Conservation (phyloP, 2,329 filamentous ascomycete species). For the Teratosphaeria epicoccoides region DNA sequence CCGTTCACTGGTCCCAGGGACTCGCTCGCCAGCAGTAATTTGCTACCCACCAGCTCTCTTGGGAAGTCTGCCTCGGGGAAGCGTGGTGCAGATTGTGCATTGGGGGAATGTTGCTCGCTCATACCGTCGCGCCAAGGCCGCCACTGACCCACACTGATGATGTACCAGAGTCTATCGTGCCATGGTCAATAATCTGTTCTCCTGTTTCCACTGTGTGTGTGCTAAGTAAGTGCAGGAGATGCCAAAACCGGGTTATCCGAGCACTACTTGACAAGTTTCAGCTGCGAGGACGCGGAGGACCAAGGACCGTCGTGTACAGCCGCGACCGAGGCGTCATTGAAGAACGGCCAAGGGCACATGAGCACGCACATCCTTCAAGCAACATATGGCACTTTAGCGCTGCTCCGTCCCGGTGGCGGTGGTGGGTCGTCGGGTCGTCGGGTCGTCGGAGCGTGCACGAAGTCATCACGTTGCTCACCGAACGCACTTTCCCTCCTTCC, state of each 20-base stretch:
- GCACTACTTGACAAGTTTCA: too few species aligned
- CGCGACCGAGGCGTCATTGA: neutral
- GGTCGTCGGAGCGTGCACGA: neutral
- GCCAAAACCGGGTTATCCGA: too few species aligned
- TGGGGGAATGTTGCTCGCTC: neutral
- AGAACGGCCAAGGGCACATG: neutral
- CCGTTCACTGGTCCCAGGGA: conserved; percentile 64
- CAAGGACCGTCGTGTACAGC: neutral
- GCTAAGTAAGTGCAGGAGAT: neutral
- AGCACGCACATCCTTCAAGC: neutral
- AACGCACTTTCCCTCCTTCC: neutral
- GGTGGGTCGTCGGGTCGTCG: too few species aligned
- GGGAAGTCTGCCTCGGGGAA: conserved; percentile 4
- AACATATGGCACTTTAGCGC: neutral
- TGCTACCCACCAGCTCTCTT: conserved; percentile 38
- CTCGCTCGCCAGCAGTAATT: conserved; percentile 57
- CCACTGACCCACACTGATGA: neutral
- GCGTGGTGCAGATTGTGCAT: neutral
- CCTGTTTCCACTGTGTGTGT: neutral
- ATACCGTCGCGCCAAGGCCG: neutral
- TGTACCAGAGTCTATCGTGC: neutral
- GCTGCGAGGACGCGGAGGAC: too few species aligned
- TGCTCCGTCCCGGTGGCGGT: neutral
- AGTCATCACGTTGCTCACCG: neutral
- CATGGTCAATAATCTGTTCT: neutral